These are phyloP conservation scores for Mycena maculata DNA, from an alignment of 768 basidiomycete species.

Conservation along the genomic window DNA sequence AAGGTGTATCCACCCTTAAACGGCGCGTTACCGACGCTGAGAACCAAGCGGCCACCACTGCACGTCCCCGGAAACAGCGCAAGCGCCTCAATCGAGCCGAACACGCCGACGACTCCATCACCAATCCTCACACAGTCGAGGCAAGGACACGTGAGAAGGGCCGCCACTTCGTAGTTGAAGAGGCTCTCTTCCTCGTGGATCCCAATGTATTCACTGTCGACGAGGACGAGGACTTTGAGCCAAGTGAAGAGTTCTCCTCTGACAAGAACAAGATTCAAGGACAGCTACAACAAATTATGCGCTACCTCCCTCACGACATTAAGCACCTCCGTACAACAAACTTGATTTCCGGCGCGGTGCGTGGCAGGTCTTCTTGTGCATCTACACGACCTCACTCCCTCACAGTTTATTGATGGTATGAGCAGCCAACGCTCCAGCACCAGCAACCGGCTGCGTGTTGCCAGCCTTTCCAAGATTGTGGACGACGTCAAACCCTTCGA, in stretches of 20 bases:
- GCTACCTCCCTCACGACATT: conserved; percentile 2
- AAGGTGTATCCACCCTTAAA: background rate
- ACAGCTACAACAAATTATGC: conserved; percentile 5
- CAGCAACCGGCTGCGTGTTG: background rate
- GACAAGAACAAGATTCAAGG: conserved; percentile 4
- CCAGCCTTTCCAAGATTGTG: conserved; percentile 1
- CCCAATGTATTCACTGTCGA: background rate
- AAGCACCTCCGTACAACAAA: conserved; percentile 1
- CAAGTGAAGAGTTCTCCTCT: background rate
- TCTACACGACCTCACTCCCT: background rate
- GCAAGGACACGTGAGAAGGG: background rate
- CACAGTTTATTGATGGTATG: background rate
- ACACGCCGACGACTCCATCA: conserved; percentile 2
- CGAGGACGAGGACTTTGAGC: no score
- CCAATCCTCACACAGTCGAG: conserved; percentile 3
- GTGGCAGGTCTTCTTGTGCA: background rate
- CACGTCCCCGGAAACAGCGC: conserved; percentile 6
- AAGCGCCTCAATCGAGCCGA: conserved; percentile 4
- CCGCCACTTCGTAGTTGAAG: conserved; percentile 5
- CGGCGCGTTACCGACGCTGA: conserved; percentile 5
- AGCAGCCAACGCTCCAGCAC: no score
- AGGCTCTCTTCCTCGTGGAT: conserved; percentile 14
- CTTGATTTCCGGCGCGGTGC: conserved; percentile 7
- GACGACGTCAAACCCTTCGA: conserved; percentile 2
- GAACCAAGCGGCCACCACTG: background rate